Base-by-base conservation (phyloP, 2,329 filamentous ascomycete species). In the Aspergillus glaucus region DNA sequence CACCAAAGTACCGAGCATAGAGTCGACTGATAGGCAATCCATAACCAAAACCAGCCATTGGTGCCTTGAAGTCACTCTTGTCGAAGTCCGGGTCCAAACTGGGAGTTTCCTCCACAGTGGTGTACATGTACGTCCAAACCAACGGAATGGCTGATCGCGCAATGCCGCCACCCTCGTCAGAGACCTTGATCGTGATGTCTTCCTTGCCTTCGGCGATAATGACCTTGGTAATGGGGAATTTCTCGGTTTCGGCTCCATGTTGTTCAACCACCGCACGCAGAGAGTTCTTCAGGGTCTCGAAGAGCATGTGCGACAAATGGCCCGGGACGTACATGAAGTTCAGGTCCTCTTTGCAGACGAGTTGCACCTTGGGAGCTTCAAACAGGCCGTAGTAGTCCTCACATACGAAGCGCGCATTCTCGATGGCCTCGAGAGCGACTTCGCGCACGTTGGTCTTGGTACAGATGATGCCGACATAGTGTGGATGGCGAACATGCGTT, bases 101-200 rank as follows among this genome's bases (percentile, higher is more conserved):
- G 12, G 93, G 93, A 19, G 93, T 97, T 60, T 91, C 84, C 69
- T 97, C 93, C 55, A 98, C 93, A 2, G 93, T 98, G 32, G 93
- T 98, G 70, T 98, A 98, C 93, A 97, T 98, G 70, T 98, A 98
- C 10, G 93, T 98, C 93, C 93, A 98, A n/a, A 97, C 93, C 12
- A 98, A 79, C 4, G 93, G 93, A 55, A 98, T 97, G 46, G 89
- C 82, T 61, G 87, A 94, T 62, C 93, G 79, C 0, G 93, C 90
- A 46, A 98, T 97, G 53, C 93, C 93, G 55, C 93, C 93, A 50
- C 93, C 93, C 72, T 98, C 93, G 67, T 98, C 93, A 4, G 87
- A 88, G 60, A 98, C 87, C 74, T 98, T 98, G 76, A 98, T 96
- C 4, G 93, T 98, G 62, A 98, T 98, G 64, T 98, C 93, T 72